These are phyloP conservation scores for Rugosomyces carneus DNA, from an alignment of 1,284 basidiomycete genomes.

Conservation along the genomic window DNA sequence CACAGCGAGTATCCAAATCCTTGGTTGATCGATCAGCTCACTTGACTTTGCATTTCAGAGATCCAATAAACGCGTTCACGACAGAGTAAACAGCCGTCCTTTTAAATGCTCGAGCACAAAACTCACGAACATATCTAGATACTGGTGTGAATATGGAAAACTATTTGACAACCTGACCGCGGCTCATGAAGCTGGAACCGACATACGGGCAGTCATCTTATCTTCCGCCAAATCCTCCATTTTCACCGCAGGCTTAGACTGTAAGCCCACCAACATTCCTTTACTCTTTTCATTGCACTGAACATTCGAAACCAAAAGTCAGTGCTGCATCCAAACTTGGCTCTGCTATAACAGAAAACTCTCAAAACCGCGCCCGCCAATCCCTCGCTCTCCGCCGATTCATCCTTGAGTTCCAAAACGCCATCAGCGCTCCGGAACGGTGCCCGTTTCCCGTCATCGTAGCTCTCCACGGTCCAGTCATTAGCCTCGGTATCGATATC, in stretches of 20 bases:
- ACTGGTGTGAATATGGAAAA: slow-evolving; percentile 65
- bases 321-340: slow-evolving; percentile 29
- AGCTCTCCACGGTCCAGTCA: slow-evolving; percentile 71
- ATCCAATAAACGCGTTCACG: slow-evolving; percentile 74
- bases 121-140: slow-evolving; percentile 32
- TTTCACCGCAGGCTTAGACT: slow-evolving; percentile 80
- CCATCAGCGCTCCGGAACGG: slow-evolving; percentile 65
- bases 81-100: too few relatives aligned
- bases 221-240: slow-evolving; percentile 64
- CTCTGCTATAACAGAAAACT: slow-evolving; percentile 16
- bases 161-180: slow-evolving; percentile 54
- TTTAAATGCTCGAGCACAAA: slow-evolving; percentile 2
- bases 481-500: slow-evolving; percentile 79
- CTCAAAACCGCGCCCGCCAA: slow-evolving; percentile 47
- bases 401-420: slow-evolving; percentile 67
- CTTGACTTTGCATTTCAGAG: too few relatives aligned
- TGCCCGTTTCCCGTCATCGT: slow-evolving; percentile 82
- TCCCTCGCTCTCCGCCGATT: slow-evolving; percentile 45
- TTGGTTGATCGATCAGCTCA: too few relatives aligned
- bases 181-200: slow-evolving; percentile 33
- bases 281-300: background rate
- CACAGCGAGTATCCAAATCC: too few relatives aligned
- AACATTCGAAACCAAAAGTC: slow-evolving; percentile 16
- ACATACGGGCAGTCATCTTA: slow-evolving; percentile 67
- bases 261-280: too few relatives aligned